Evolutionary conservation across 441 rosid genomes (phyloP), one percentile per base, ranked within the genome.

Genomic region (Adansonia gregorii): DNA sequence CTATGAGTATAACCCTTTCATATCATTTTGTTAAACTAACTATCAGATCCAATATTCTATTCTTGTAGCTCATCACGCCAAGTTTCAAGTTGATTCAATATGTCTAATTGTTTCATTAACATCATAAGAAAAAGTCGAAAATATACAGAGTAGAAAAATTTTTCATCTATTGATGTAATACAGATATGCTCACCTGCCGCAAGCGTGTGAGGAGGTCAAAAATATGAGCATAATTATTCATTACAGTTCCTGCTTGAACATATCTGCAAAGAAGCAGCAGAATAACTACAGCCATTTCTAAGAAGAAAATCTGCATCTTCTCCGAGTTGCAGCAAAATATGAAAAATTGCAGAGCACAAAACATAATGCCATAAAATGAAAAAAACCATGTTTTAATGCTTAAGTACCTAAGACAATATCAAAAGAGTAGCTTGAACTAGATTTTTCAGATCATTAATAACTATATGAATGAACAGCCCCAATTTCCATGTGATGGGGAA

Each of bases 191-290:
- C 68, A 93, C 99, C 97, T 92, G 98, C 74, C 99, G 94, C 90
- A 96, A 79, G 71, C 98, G 98, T 8, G 96, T 94, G 39, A 96
- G 96, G 77, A 94, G 98, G 78, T 90, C 98, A 86, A 96, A 94
- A 81, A 96, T 94, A 84, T 93, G 96, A 51, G 97, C 98, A 81
- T 90, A 94, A 79, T 96, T 96, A 85, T 91, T 92, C 98, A 91
- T 87, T 74, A 96, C 77, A 46, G 97, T 96, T 76, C 99, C 99
- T 59, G 94, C 91, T 74, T 85, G 81, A 56, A 90, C 85, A 85
- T 93, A 96, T 73, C 99, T 96, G 92, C 82, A 86, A 74, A 78
- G 58, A 77, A 52, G 41, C 31, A 45, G 20, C 46, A 31, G 27
- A 58, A 5, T 72, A 49, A 41, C 60, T 63, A 72, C 10, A 72